Base-by-base conservation (phyloP, 345 rosid genomes). In the Geranium rotundifolium region DNA sequence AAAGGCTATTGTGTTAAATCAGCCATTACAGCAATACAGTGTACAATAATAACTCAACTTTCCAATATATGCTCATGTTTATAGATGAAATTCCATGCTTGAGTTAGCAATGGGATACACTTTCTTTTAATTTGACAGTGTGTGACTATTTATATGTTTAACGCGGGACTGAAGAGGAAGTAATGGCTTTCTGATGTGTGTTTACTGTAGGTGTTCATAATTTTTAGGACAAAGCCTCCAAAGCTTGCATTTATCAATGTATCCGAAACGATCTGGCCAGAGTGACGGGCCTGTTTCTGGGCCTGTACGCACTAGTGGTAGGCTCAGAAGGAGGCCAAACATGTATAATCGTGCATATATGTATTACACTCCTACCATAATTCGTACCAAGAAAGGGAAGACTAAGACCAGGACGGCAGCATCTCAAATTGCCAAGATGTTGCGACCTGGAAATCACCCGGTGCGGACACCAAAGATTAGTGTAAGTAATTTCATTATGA, bases 321-420 rank as follows among this genome's bases (percentile, higher is more conserved):
- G 99, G 84, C 90, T 86, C 72, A 82, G 87, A 84, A 84, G 95
- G 69, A 84, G 95, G 76, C 97, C 99, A 18, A 88, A 84, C 73
- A 49, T 68, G 39, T 84, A 68, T 69, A 79, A 80, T 67, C 88
- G 95, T 37, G 60, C 87, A 15, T 86, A 71, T 69, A 65, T 79
- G 67, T 90, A 88, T 75, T 90, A 90, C 73, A 57, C 82, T 59
- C 86, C 86, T 20, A 81, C 77, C 63, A 72, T 77, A 18, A 63
- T 79, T 17, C 96, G 82, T 16, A 50, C 77, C 64, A 83, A 84
- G 82, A 90, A 88, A 81, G 72, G 77, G 70, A 93, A 82, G 82
- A 75, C 96, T 41, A 90, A 82, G 78, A 73, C 88, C 12, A 90
- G 99, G 81, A 86, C 97, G 1, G 88, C 95, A 20, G 99, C 99